Base-by-base conservation (phyloP, 2,329 filamentous ascomycete species). In the Trichoderma sp. region DNA sequence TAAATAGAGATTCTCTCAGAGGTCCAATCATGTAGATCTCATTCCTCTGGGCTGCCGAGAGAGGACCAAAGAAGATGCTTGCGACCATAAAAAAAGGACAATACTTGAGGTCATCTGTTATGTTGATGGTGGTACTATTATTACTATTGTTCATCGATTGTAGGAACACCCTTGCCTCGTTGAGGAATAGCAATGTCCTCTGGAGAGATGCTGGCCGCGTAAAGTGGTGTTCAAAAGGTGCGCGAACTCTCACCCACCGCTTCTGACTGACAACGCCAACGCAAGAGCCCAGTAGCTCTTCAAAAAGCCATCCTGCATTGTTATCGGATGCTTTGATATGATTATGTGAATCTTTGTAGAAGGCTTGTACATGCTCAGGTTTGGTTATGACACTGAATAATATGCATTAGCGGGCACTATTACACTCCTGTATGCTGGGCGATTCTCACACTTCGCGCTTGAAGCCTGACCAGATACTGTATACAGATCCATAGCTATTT, bases 391-490 rank as follows among this genome's bases (percentile, higher is more conserved):
- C 66, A 3, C 72, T 76, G 45, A 3, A 16, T 2, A n/a, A 18
- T 0, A n/a, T 45, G 18, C 7, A n/a, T 45, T n/a, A 45, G 41
- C 2, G 18, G 7, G 41, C 41, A n/a, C 1, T 9, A 45, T n/a
- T 3, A 9, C 41, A 45, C 8, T 62, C 7, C 6, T 62, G 24
- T n/a, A 18, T 62, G 16, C 24, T 62, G 16, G 27, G 59, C 4
- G 14, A 71, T 8, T n/a, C 75, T 75, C 33, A 76, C 75, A 76
- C 41, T 41, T 76, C 75, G 3, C 71, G 50, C 21, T 71, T 69
- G 8, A 71, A 53, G 9, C 75, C 75, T 21, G 75, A 75, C 75
- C 75, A 76, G 12, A 76, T 71, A 6, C 71, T 60, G 45, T 76
- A 76, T 9, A 75, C 59, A 9, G 65, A 29, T 16, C 75, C 75